A percentile compares a stretch with the other conserved stretches of the same genome.
Conservation (phyloP, 2,329 filamentous ascomycete genomes). For the Xylariaceae sp. region DNA sequence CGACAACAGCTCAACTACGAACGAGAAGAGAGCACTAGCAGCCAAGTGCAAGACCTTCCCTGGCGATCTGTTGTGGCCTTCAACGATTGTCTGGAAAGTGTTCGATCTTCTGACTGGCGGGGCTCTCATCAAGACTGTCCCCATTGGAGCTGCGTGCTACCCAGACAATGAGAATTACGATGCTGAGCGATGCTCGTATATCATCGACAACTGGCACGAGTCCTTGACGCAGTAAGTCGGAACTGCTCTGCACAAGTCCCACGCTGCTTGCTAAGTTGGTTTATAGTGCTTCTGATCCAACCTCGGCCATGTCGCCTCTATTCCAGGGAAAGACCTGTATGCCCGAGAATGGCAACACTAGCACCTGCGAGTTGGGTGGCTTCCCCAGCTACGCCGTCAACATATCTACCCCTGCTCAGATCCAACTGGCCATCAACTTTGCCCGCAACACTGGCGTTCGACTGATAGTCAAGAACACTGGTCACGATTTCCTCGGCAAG, state of each 20-base stretch:
- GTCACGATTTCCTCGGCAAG: slow-evolving; percentile 47
- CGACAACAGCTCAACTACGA: slow-evolving; percentile 1
- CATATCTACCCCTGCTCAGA: slow-evolving; percentile 38
- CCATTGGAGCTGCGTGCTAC: slow-evolving; percentile 34
- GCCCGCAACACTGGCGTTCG: slow-evolving; percentile 45
- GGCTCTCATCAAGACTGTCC: slow-evolving; percentile 28
- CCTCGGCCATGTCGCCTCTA: slow-evolving; percentile 40
- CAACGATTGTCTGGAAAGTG: slow-evolving; percentile 28
- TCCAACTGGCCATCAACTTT: slow-evolving; percentile 46
- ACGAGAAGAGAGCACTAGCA: slow-evolving; percentile 7
- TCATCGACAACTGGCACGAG: slow-evolving; percentile 29
- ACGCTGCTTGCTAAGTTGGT: background rate
- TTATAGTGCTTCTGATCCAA: slow-evolving; percentile 36
- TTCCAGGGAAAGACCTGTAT: slow-evolving; percentile 29
- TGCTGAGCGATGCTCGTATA: slow-evolving; percentile 24
- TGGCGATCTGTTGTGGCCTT: slow-evolving; percentile 29
- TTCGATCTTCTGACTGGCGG: slow-evolving; percentile 29
- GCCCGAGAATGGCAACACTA: slow-evolving; percentile 26
- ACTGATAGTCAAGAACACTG: slow-evolving; percentile 49
- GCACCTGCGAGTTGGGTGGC: slow-evolving; percentile 38
- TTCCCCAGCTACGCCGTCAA: slow-evolving; percentile 42
- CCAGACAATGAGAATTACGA: slow-evolving; percentile 26
- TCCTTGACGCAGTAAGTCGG: slow-evolving; percentile 22
- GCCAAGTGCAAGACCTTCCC: slow-evolving; percentile 30
- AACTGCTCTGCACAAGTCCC: too few relatives aligned